A percentile compares a stretch with the other conserved stretches of the same genome.
Conservation (phyloP, 192 early-diverging fungal genomes). For the Neocallimastix lanati region DNA sequence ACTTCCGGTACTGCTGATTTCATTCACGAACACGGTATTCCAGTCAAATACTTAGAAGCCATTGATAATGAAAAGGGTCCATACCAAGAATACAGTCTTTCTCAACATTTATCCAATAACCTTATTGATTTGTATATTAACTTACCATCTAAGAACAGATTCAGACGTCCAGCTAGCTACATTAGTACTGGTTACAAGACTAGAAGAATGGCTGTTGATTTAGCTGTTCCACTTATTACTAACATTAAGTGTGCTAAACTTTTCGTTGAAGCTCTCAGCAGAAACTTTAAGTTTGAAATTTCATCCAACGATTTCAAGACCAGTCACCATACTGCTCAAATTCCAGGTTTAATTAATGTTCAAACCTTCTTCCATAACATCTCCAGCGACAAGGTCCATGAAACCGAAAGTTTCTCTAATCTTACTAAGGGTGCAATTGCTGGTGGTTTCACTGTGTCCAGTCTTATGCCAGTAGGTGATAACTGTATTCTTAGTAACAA, state of each 20-base stretch:
- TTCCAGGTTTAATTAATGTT: constrained; percentile 81
- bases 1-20: constrained; percentile 97
- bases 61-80: constrained; percentile 25
- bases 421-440: constrained; percentile 54
- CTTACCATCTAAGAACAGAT: constrained; percentile 91
- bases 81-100: constrained; percentile 66
- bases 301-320: constrained; percentile 78
- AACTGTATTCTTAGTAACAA: constrained; percentile 23
- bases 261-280: constrained; percentile 85
- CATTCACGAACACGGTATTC: constrained; percentile 81
- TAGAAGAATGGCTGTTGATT: constrained; percentile 94
- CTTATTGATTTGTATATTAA: constrained; percentile 97
- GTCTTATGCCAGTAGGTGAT: constrained; percentile 30
- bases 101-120: constrained; percentile 90
- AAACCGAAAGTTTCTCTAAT: constrained; percentile 24
- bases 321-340: constrained; percentile 55
- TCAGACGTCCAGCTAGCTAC: constrained; percentile 87
- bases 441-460: constrained; percentile 72
- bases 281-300: constrained; percentile 55
- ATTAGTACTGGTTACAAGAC: constrained; percentile 85
- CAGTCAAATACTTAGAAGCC: constrained; percentile 77
- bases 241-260: constrained; percentile 99
- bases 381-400: constrained; percentile 11
- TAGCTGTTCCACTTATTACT: constrained; percentile 89
- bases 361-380: constrained; percentile 42